A percentile compares a stretch with the other conserved stretches of the same genome.
Evolutionary conservation across 2,329 filamentous ascomycete genomes (phyloP).

Genomic region (Hypoxylon sp.): DNA sequence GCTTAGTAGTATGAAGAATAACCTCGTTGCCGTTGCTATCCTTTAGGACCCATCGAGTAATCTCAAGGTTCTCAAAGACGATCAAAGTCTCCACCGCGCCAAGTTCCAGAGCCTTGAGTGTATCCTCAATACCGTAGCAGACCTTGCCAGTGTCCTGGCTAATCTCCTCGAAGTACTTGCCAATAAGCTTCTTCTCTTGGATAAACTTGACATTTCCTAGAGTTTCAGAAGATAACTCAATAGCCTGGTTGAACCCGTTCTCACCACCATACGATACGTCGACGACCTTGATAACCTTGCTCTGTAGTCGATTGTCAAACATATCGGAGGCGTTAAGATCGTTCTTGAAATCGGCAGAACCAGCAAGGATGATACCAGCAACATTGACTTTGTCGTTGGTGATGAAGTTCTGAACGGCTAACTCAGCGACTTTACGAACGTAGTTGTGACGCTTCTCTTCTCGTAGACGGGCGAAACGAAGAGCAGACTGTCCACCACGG

Average conservation of each 20-base stretch:
- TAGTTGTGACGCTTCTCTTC: conserved; percentile 99
- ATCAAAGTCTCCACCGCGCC: conserved; percentile 96
- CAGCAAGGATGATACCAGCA: conserved; percentile 92
- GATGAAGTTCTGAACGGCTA: conserved; percentile 99
- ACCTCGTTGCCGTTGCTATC: conserved; percentile 79
- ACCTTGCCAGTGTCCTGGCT: conserved; percentile 97
- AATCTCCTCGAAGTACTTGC: conserved; percentile 99
- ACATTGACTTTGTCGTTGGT: conserved; percentile 99
- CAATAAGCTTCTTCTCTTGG: conserved; percentile 99
- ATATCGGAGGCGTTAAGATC: conserved; percentile 97
- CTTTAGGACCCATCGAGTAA: conserved; percentile 93
- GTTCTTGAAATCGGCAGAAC: conserved; percentile 99
- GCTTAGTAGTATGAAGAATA: conserved; percentile 89
- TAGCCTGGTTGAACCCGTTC: conserved; percentile 99
- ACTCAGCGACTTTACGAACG: conserved; percentile 96
- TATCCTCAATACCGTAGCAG: conserved; percentile 98
- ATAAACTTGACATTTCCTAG: conserved; percentile 99
- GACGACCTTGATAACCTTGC: conserved; percentile 99
- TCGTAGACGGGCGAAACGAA: conserved; percentile 99
- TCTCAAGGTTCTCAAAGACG: conserved; percentile 96
- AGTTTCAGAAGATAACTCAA: conserved; percentile 94
- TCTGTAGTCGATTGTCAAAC: conserved; percentile 91
- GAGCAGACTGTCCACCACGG: conserved; percentile 98
- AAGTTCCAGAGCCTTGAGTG: conserved; percentile 94
- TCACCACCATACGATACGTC: conserved; percentile 99